phyloP scores from a whole-genome alignment of 495 filamentous ascomycete species.

The Annulohypoxylon nitens region DNA sequence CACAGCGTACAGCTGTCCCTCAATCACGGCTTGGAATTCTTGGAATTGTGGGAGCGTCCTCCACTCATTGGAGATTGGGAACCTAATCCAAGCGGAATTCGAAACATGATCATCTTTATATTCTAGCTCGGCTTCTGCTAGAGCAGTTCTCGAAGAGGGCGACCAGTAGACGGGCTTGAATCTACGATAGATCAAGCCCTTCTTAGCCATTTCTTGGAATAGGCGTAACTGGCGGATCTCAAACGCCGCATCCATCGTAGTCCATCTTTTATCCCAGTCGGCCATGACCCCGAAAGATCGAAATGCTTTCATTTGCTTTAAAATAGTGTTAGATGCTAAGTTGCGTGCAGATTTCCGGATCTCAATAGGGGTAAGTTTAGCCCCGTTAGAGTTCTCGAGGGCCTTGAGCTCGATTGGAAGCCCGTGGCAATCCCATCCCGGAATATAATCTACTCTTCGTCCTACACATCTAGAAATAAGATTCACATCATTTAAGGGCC shows the following conservation, averaged over 20 bases:
- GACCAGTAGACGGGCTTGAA: constrained; percentile 98
- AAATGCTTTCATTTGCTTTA: constrained; percentile 86
- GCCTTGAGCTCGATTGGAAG: constrained; percentile 98
- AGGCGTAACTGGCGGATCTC: constrained; percentile 88
- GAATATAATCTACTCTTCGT: constrained; percentile 83
- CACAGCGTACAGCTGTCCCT: constrained; percentile 71
- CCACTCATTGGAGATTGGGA: constrained; percentile 73
- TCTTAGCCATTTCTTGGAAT: constrained; percentile 86
- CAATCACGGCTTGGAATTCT: constrained; percentile 48
- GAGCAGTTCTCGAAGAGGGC: constrained; percentile 86
- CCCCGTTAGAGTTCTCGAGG: constrained; percentile 67
- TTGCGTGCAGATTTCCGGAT: constrained; percentile 79
- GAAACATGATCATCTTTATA: constrained; percentile 89
- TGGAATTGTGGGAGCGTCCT: constrained; percentile 52
- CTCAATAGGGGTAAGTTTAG: constrained; percentile 53
- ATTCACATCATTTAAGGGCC: constrained; percentile 10
- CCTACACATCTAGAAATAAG: constrained; percentile 47
- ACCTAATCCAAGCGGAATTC: constrained; percentile 83
- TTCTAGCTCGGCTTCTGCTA: constrained; percentile 96
- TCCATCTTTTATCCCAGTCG: constrained; percentile 93
- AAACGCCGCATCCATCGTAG: constrained; percentile 89
- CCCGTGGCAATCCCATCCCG: constrained; percentile 99
- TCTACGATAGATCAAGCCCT: constrained; percentile 85
- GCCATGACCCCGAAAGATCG: constrained; percentile 88
- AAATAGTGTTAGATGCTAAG: constrained; percentile 79